phyloP scores from a whole-genome alignment of 345 rosid genomes.

The Hibiscus tridactylites region DNA sequence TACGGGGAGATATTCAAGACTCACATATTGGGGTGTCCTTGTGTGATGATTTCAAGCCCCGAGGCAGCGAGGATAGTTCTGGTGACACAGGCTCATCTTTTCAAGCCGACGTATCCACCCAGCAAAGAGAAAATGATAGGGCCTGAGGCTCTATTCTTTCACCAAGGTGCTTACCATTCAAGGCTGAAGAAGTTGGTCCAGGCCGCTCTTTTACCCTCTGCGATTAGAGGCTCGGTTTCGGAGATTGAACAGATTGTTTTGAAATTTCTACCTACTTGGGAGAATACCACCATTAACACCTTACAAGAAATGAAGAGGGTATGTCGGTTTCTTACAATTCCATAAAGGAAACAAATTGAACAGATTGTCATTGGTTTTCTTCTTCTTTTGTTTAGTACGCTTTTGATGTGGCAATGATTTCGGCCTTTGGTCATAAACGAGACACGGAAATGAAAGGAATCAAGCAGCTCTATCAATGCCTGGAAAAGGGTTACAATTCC shows the following conservation, averaged over 20 bases:
- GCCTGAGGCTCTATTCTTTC: conserved; percentile 77
- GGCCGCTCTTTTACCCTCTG: conserved; percentile 60
- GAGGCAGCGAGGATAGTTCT: conserved; percentile 74
- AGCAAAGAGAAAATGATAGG: conserved; percentile 92
- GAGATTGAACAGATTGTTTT: conserved; percentile 63
- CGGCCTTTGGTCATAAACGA: conserved; percentile 58
- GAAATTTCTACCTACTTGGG: conserved; percentile 51
- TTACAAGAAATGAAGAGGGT: conserved; percentile 89
- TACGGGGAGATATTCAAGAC: conserved; percentile 84
- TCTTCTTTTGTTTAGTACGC: conserved; percentile 48
- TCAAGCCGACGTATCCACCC: conserved; percentile 86
- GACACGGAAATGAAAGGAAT: conserved; percentile 50
- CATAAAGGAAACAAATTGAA: no score
- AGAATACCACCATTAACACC: conserved; percentile 51
- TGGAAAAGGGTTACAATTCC: conserved; percentile 86
- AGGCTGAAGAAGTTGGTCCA: conserved; percentile 68
- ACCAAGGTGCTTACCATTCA: conserved; percentile 77
- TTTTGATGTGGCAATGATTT: conserved; percentile 85
- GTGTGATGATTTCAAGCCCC: conserved; percentile 95
- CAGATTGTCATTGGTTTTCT: background rate
- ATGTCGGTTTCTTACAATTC: conserved; percentile 2
- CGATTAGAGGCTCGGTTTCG: conserved; percentile 55
- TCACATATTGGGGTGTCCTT: conserved; percentile 88
- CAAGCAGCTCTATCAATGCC: conserved; percentile 53
- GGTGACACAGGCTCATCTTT: conserved; percentile 59